These are phyloP conservation scores for Thalassiosira profunda DNA, from an alignment of 108 stramenopile genomes.

Conservation along the genomic window DNA sequence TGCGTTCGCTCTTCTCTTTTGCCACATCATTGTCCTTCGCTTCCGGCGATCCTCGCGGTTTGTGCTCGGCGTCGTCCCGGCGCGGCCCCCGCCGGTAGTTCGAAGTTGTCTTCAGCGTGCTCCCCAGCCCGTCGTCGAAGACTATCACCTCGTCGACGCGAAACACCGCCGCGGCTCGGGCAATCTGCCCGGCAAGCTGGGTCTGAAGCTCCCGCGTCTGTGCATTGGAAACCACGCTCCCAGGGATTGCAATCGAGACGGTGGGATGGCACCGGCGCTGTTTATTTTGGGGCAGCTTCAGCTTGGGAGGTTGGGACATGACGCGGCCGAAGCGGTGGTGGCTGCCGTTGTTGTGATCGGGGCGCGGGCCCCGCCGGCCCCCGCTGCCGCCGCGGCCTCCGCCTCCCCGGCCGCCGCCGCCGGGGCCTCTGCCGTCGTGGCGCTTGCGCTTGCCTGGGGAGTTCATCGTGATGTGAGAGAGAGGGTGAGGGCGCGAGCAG, in stretches of 20 bases:
- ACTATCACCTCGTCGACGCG: conserved; percentile 98
- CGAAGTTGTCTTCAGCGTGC: conserved; percentile 33
- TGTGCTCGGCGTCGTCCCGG: conserved; percentile 2
- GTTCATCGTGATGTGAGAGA: too few species aligned
- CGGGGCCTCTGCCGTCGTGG: too few species aligned
- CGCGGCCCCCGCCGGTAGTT: conserved; percentile 35
- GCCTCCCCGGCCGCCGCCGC: too few species aligned
- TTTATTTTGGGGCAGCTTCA: conserved; percentile 32
- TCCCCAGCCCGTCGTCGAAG: conserved; percentile 89
- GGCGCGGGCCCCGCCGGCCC: too few species aligned
- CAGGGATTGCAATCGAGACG: conserved; percentile 93
- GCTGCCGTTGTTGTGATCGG: too few species aligned
- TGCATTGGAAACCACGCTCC: conserved; percentile 93
- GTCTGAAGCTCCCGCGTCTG: conserved; percentile 95
- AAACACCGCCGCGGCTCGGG: conserved; percentile 95
- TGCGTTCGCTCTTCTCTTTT: conserved; percentile 3
- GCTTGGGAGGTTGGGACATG: conserved; percentile 85
- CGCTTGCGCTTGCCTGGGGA: too few species aligned
- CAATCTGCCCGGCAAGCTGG: conserved; percentile 93
- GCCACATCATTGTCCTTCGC: neutral
- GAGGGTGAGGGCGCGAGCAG: too few species aligned
- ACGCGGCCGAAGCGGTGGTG: conserved; percentile 87
- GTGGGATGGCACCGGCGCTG: conserved; percentile 77
- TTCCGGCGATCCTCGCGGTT: too few species aligned
- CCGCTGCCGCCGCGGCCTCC: too few species aligned